Evolutionary conservation across 129 eudicot genomes (phyloP).

Genomic region (Lonicera japonica): DNA sequence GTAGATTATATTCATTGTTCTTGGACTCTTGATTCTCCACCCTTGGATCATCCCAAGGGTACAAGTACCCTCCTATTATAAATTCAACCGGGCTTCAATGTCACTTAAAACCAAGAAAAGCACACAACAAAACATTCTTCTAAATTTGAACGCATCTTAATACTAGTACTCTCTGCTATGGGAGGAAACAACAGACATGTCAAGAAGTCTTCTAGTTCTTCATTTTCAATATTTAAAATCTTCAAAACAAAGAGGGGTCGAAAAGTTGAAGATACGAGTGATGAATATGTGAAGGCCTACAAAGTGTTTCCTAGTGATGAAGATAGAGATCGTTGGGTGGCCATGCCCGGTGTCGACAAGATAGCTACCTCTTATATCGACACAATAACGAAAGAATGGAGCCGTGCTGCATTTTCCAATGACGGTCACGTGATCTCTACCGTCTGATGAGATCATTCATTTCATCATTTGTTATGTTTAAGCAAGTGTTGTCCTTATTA

Average conservation of each 20-base stretch:
- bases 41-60: slow-evolving; percentile 15
- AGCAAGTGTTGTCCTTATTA: background rate
- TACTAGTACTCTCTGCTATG: slow-evolving; percentile 8
- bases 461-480: background rate
- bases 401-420: background rate
- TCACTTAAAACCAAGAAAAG: background rate
- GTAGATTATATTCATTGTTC: slow-evolving; percentile 9
- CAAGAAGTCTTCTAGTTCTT: slow-evolving; percentile 17
- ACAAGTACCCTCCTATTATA: slow-evolving; percentile 12
- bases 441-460: background rate
- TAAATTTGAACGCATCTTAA: background rate
- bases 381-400: slow-evolving; percentile 4
- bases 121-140: background rate
- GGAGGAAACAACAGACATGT: slow-evolving; percentile 28
- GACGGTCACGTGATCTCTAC: background rate
- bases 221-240: slow-evolving; percentile 20
- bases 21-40: slow-evolving; percentile 11
- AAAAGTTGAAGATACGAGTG: slow-evolving; percentile 4
- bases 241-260: slow-evolving; percentile 22
- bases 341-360: slow-evolving; percentile 34
- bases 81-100: slow-evolving; percentile 3
- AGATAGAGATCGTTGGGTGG: slow-evolving; percentile 41
- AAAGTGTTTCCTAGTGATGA: slow-evolving; percentile 44
- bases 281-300: slow-evolving; percentile 25
- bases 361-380: slow-evolving; percentile 36